Evolutionary conservation across 148 eudicot species (phyloP), one percentile per base, ranked within the genome.

Genomic region (Heliamphora exappendiculata): DNA sequence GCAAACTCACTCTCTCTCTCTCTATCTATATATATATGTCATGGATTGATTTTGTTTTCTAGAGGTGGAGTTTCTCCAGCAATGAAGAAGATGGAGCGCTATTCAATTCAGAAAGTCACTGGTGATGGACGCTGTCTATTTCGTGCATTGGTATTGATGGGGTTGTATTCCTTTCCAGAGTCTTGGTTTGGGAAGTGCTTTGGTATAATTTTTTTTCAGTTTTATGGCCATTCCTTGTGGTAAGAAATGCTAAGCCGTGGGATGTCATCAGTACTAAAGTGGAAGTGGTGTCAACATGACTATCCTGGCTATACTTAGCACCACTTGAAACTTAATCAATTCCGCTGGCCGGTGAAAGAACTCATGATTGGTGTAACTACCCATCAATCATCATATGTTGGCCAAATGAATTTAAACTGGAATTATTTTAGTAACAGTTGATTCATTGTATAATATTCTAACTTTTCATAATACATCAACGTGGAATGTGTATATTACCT

Each of bases 121-220:
- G 97, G 98, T 62, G 98, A 94, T 87, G 98, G 98, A 31, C 93
- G 98, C 19, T 94, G 98, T 84, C 81, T 94, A 85, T 94, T 94
- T 81, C 98, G 98, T 28, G 98, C 98, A 70, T 85, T 94, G 88
- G 98, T 94, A 79, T 64, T 75, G n/a, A 3, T n/a, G 13, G 14
- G 63, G 58, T 54, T 74, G 58, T 76, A 45, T 78, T 34, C 33
- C 45, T 58, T 36, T 59, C 13, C 7, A 42, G n/a, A n/a, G n/a
- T n/a, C 39, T 24, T n/a, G 22, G 34, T 22, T 70, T 63, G 37
- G 34, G n/a, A 49, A 17, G 22, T 47, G 28, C 22, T 75, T 33
- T 45, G 44, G 29, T 9, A 1, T 31, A 62, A 58, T 3, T 75
- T 57, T n/a, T 45, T 20, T 47, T 59, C 39, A 45, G 29, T 74